phyloP scores from a whole-genome alignment of 169 alveolate genomes.

The Eimeria brunetti region DNA sequence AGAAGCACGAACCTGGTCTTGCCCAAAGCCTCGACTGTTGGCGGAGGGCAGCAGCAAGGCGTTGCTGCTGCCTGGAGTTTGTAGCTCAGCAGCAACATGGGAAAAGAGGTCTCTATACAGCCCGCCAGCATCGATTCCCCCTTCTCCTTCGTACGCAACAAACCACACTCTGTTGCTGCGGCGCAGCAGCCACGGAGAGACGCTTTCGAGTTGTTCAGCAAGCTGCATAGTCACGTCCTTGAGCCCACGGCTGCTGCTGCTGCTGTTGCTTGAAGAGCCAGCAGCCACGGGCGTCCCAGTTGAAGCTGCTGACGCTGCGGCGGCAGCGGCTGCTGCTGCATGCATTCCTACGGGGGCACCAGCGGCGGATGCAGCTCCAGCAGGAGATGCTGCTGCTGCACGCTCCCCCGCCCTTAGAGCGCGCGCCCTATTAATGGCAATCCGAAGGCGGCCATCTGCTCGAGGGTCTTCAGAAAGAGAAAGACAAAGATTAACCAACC shows the following conservation, averaged over 20 bases:
- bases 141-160: slow-evolving; percentile 93
- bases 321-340: slow-evolving; percentile 63
- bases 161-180: slow-evolving; percentile 86
- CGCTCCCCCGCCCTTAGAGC: slow-evolving; percentile 83
- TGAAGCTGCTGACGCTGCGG: neutral
- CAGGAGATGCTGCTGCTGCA: slow-evolving; percentile 81
- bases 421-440: slow-evolving; percentile 80
- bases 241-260: slow-evolving; percentile 85
- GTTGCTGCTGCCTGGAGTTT: slow-evolving; percentile 84
- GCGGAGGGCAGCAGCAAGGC: slow-evolving; percentile 89
- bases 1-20: slow-evolving; percentile 73
- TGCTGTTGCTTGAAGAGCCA: neutral
- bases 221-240: slow-evolving; percentile 91
- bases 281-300: slow-evolving; percentile 75
- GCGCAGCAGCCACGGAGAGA: slow-evolving; percentile 83
- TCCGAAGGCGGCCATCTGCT: slow-evolving; percentile 85
- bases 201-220: slow-evolving; percentile 82
- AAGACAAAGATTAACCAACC: slow-evolving; percentile 80
- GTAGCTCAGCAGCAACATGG: slow-evolving; percentile 89
- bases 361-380: slow-evolving; percentile 9
- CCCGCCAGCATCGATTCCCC: slow-evolving; percentile 96
- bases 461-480: slow-evolving; percentile 81
- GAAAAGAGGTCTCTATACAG: slow-evolving; percentile 91
- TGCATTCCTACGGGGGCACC: neutral
- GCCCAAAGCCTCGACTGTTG: slow-evolving; percentile 88